A percentile compares a stretch with the other conserved stretches of the same genome.
phyloP scores from a whole-genome alignment of 768 basidiomycete species.

The Amanita subjunquillea region DNA sequence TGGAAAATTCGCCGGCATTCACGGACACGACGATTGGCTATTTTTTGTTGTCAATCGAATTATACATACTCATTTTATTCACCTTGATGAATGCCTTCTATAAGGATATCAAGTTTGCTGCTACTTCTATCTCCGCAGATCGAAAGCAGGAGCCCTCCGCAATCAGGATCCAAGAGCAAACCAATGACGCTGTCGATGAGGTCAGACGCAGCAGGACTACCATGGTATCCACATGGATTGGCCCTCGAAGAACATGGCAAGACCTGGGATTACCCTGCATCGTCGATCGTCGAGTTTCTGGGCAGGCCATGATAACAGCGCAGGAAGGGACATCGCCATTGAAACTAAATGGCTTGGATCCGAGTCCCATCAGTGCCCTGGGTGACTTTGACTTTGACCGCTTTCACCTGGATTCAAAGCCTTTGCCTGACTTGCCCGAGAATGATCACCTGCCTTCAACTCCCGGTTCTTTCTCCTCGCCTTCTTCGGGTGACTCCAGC shows the following conservation, averaged over 20 bases:
- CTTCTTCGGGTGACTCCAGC: constrained; percentile 15
- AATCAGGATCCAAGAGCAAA: background rate
- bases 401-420: background rate
- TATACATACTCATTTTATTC: constrained; percentile 54
- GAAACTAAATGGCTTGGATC: background rate
- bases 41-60: constrained; percentile 50
- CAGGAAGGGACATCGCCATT: background rate
- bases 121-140: background rate
- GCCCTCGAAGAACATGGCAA: background rate
- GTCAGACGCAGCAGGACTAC: background rate
- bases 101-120: constrained; percentile 8
- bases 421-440: background rate
- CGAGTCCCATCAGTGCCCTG: background rate
- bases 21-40: constrained; percentile 64
- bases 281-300: background rate
- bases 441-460: background rate
- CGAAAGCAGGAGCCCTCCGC: background rate
- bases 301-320: background rate
- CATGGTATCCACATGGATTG: background rate
- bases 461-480: constrained; percentile 6
- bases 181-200: background rate
- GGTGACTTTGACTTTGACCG: background rate
- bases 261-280: background rate
- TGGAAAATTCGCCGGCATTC: constrained; percentile 39
- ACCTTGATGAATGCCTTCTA: constrained; percentile 38